Percentiles rank a stretch among this genome's conserved stretches.
phyloP scores from a whole-genome alignment of 345 rosid species.

The Gossypium anomalum region DNA sequence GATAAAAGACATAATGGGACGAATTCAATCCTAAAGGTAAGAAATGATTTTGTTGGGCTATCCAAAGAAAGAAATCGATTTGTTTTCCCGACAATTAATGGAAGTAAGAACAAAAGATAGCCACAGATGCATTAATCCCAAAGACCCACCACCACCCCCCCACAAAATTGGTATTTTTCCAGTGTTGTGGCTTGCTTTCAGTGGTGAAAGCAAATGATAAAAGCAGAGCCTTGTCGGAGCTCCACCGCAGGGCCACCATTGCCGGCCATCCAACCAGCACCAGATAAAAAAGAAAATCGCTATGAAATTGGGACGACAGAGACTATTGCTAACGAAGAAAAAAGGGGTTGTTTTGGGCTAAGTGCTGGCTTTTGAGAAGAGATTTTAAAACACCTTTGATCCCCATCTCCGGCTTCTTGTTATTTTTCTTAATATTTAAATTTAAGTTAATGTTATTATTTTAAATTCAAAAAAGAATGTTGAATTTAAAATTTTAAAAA shows the following conservation, averaged over 20 bases:
- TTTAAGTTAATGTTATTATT: no score
- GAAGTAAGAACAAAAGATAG: background rate
- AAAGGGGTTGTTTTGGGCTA: background rate
- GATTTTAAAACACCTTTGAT: no score
- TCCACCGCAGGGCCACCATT: constrained; percentile 11
- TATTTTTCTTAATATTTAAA: no score
- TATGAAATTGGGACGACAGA: constrained; percentile 10
- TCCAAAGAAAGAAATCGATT: background rate
- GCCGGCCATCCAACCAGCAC: constrained; percentile 36
- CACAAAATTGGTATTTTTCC: background rate
- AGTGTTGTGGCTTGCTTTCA: background rate
- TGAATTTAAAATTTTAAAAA: no score
- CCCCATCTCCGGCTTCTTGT: no score
- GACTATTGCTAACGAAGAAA: background rate
- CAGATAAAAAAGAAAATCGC: constrained; percentile 11
- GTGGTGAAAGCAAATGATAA: background rate
- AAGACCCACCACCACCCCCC: background rate
- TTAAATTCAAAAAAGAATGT: no score
- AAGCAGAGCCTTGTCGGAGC: background rate
- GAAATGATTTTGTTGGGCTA: background rate
- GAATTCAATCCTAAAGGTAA: background rate
- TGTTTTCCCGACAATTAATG: background rate
- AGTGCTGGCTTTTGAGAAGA: background rate
- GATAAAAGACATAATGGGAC: background rate
- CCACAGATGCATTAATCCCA: background rate